Evolutionary conservation across 2,329 filamentous ascomycete species (phyloP).

Genomic region (Aotearoamyces nothofagi): DNA sequence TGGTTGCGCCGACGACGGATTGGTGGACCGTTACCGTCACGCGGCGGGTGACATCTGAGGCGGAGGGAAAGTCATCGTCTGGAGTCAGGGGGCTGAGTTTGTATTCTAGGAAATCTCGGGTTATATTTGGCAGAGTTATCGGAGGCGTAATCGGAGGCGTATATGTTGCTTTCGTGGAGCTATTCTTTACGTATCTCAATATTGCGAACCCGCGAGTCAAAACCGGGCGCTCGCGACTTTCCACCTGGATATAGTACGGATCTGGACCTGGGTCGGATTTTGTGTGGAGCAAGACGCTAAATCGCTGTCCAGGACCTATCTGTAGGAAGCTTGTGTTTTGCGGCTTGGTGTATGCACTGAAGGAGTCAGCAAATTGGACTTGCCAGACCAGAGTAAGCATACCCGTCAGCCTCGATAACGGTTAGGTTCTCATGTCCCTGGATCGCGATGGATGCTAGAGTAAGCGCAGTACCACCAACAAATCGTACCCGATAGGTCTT

Average conservation of each 20-base stretch:
- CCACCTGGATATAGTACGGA: slow-evolving; percentile 26
- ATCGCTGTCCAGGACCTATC: slow-evolving; percentile 32
- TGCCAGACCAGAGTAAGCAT: too few relatives aligned
- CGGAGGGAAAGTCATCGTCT: slow-evolving; percentile 14
- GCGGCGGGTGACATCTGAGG: slow-evolving; percentile 21
- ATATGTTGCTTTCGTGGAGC: slow-evolving; percentile 6
- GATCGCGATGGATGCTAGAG: slow-evolving; percentile 35
- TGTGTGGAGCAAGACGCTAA: slow-evolving; percentile 29
- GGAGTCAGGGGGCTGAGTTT: slow-evolving; percentile 15
- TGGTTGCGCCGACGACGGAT: slow-evolving; percentile 8
- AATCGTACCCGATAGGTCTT: slow-evolving; percentile 47
- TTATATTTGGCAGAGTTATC: slow-evolving; percentile 12
- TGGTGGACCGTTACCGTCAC: slow-evolving; percentile 21
- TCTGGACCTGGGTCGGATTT: slow-evolving; percentile 21
- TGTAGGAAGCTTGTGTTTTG: slow-evolving; percentile 27
- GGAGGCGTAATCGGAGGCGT: slow-evolving; percentile 11
- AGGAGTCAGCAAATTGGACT: too few relatives aligned
- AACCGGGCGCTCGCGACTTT: slow-evolving; percentile 26
- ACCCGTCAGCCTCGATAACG: slow-evolving; percentile 44
- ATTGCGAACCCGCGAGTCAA: slow-evolving; percentile 25
- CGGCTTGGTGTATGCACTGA: slow-evolving; percentile 24
- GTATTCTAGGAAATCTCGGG: slow-evolving; percentile 19
- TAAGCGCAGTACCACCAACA: slow-evolving; percentile 39
- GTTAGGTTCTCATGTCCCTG: slow-evolving; percentile 38
- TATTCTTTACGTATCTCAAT: slow-evolving; percentile 20